Base-by-base conservation (phyloP, 1,139 yeast species). In the Magnusiomyces tetraspermus region DNA sequence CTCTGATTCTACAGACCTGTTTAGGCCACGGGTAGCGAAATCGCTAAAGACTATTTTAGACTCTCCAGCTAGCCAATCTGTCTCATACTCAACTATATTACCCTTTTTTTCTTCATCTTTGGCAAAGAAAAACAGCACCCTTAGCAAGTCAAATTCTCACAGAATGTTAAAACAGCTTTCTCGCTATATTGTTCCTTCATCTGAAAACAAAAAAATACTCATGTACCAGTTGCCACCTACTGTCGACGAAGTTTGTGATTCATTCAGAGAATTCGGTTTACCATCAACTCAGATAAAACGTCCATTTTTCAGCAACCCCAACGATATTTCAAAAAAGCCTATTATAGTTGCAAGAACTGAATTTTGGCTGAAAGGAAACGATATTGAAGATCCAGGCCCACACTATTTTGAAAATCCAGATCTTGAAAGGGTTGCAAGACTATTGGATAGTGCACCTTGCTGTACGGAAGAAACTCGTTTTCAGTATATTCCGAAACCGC, bases 341-440 rank as follows among this genome's bases (percentile, higher is more conserved):
- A 74, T 82, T 55, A 67, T 78, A 1, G 82, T 80, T 67, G 89
- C 90, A 0, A 89, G 89, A 22, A 79, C 76, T 55, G 79, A 77
- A 58, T 80, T 82, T 57, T 69, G 63, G 1, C 66, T 82, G 8
- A 59, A 60, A 40, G 63, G 72, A 19, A 49, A 55, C 26, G 64
- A 65, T 30, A 55, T 64, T 1, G 50, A 53, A 2, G 57, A 55
- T 44, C 56, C 66, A 17, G 60, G 59, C 1, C 46, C 51, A 3
- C 66, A 67, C 54, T 53, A 53, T 2, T 59, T 65, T 48, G 38
- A 46, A 42, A 24, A 38, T 15, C 3, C 19, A 37, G 49, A 48
- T 40, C 17, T 36, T 55, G 11, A 50, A 31, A 13, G 49, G 42
- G n/a, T 51, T 30, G 24, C 49, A 17, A 47, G 1, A 30, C 55